These are phyloP conservation scores for Trichoderma hamatum DNA, from an alignment of 2,329 filamentous ascomycete genomes.

Conservation along the genomic window DNA sequence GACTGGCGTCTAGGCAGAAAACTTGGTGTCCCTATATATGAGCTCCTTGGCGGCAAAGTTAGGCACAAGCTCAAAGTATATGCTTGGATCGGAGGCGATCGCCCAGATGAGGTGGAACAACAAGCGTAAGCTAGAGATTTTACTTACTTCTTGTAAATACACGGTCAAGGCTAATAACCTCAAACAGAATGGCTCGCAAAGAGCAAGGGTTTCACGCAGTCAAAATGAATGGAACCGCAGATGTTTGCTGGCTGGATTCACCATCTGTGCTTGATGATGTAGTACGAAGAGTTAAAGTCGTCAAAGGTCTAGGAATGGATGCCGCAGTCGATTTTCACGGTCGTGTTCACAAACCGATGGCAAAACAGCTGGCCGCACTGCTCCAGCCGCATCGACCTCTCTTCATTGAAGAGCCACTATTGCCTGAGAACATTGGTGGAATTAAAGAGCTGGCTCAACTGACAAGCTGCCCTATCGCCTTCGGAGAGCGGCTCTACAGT, in stretches of 20 bases:
- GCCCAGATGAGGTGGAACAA: conserved; percentile 65
- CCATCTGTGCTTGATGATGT: conserved; percentile 64
- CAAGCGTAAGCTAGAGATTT: conserved; percentile 54
- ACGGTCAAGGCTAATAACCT: background rate
- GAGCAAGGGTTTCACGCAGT: conserved; percentile 67
- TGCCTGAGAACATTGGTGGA: conserved; percentile 68
- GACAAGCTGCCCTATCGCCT: conserved; percentile 67
- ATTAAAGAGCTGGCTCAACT: conserved; percentile 48
- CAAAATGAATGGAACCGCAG: conserved; percentile 81
- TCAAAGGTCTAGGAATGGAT: conserved; percentile 71
- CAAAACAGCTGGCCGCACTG: conserved; percentile 69
- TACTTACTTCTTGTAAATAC: background rate
- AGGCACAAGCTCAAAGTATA: conserved; percentile 72
- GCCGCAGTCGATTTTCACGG: conserved; percentile 79
- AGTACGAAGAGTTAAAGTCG: conserved; percentile 68
- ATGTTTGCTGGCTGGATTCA: conserved; percentile 75
- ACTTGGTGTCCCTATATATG: conserved; percentile 67
- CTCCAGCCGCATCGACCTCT: conserved; percentile 70
- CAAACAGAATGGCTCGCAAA: conserved; percentile 55
- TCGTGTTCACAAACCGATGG: conserved; percentile 78
- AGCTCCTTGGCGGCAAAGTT: conserved; percentile 75
- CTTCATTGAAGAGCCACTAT: conserved; percentile 76
- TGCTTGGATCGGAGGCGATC: conserved; percentile 77
- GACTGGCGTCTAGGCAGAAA: conserved; percentile 43
- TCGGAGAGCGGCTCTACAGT: conserved; percentile 72